Percentiles rank a stretch among this genome's conserved stretches.
Evolutionary conservation across 345 rosid genomes (phyloP).

Genomic region (Eucalyptus curtisii): DNA sequence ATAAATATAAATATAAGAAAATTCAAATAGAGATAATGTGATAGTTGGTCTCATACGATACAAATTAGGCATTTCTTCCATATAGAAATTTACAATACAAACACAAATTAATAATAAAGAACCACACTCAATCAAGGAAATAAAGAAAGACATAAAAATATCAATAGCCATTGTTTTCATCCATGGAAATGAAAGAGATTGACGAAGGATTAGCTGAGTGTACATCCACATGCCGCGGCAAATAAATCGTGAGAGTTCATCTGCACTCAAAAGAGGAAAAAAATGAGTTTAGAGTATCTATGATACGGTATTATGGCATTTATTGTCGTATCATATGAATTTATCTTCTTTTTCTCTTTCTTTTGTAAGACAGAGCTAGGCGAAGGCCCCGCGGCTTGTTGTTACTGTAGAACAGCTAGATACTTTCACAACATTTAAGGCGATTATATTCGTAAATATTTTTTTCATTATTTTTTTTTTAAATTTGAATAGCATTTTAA

Average conservation of each 20-base stretch:
- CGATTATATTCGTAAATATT: neutral
- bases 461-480: too few species aligned
- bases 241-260: neutral
- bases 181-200: neutral
- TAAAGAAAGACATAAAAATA: neutral
- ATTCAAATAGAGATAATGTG: neutral
- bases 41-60: neutral
- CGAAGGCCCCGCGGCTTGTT: neutral
- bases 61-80: neutral
- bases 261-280: neutral
- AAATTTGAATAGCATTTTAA: neutral
- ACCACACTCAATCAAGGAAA: neutral
- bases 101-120: neutral
- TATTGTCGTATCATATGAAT: neutral
- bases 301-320: neutral
- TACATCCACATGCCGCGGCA: neutral
- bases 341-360: fast-evolving
- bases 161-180: neutral
- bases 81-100: neutral
- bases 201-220: neutral
- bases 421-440: neutral
- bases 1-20: neutral
- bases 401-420: neutral
- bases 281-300: neutral
- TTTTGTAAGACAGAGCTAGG: too few species aligned